Percentiles rank a stretch among this genome's conserved stretches.
These are phyloP conservation scores for Meyerozyma carpophila DNA, from an alignment of 1,139 yeast species.

Conservation along the genomic window DNA sequence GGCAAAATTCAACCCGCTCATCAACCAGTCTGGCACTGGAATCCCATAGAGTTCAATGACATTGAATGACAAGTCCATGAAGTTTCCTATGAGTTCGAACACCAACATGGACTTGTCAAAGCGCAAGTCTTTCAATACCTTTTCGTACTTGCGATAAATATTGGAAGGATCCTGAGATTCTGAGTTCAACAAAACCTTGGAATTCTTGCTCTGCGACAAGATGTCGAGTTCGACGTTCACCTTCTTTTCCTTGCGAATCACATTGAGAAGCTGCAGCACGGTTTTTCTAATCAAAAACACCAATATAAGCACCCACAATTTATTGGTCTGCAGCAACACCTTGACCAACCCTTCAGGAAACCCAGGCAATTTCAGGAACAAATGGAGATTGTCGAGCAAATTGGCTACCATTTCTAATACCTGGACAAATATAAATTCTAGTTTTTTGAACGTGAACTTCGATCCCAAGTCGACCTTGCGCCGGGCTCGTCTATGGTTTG, in stretches of 20 bases:
- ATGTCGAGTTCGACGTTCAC: conserved; percentile 34
- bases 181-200: conserved; percentile 13
- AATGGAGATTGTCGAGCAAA: conserved; percentile 39
- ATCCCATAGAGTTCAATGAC: conserved; percentile 35
- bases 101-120: conserved; percentile 42
- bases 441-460: conserved; percentile 18
- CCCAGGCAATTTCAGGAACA: conserved; percentile 38
- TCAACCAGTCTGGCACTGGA: conserved; percentile 39
- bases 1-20: conserved; percentile 37
- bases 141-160: conserved; percentile 33
- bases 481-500: conserved; percentile 5
- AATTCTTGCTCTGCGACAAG: conserved; percentile 19
- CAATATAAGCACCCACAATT: conserved; percentile 40
- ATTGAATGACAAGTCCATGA: conserved; percentile 38
- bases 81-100: conserved; percentile 40
- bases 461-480: conserved; percentile 6
- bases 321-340: conserved; percentile 39
- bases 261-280: conserved; percentile 37
- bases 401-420: conserved; percentile 36
- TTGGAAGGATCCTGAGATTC: conserved; percentile 1
- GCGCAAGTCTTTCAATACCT: conserved; percentile 37
- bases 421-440: conserved; percentile 27
- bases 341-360: conserved; percentile 31
- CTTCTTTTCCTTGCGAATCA: conserved; percentile 34
- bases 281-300: conserved; percentile 41